Conservation (phyloP, 2,329 filamentous ascomycete species). For the Penicillium italicum region DNA sequence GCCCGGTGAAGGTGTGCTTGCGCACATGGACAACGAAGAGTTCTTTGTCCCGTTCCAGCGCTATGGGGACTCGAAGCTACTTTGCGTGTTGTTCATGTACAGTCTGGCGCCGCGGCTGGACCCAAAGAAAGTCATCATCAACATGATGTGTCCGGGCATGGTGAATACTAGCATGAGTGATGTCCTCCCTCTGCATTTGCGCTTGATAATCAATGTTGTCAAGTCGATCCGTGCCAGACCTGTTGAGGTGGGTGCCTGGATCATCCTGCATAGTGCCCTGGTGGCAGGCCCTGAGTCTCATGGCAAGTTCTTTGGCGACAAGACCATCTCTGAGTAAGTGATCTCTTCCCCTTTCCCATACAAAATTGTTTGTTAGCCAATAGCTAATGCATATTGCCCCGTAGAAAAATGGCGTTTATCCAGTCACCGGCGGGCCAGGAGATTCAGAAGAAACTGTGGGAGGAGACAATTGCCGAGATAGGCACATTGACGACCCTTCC, state of each 20-base stretch:
- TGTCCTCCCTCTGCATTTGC: background rate
- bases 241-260: background rate
- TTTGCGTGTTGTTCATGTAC: constrained; percentile 26
- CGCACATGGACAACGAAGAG: background rate
- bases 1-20: background rate
- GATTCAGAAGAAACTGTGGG: background rate
- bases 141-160: constrained; percentile 28
- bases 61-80: constrained; percentile 22
- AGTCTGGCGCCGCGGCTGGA: constrained; percentile 20
- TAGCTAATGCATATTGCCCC: background rate
- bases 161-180: constrained; percentile 21
- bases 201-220: background rate
- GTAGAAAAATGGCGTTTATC: background rate
- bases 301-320: background rate
- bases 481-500: background rate
- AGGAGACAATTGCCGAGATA: background rate
- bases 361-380: background rate
- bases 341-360: background rate
- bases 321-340: background rate
- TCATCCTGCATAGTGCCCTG: background rate
- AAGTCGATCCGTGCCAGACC: background rate
- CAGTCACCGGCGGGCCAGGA: background rate
- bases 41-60: background rate
- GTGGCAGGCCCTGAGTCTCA: background rate
- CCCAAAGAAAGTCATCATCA: constrained; percentile 20